A percentile compares a stretch with the other conserved stretches of the same genome.
Conservation (phyloP, 495 filamentous ascomycete genomes). For the Tuber magnatum region DNA sequence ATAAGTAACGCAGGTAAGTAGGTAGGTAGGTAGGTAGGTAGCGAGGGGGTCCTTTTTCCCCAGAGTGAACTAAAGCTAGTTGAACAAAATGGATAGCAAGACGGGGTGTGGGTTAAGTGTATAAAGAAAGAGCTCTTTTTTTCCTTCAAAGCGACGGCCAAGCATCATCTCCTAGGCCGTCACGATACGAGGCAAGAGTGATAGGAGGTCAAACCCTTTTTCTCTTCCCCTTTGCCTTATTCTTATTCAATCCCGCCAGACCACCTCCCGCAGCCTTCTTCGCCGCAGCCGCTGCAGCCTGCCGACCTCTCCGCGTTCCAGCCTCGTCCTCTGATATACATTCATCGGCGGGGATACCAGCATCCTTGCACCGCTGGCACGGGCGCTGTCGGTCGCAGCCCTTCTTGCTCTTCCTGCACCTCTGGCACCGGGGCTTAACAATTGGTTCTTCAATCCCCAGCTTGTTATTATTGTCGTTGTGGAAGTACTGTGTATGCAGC, state of each 20-base stretch:
- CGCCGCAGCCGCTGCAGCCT: slow-evolving; percentile 47
- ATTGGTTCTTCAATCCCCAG: slow-evolving; percentile 81
- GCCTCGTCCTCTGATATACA: slow-evolving; percentile 96
- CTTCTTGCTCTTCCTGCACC: slow-evolving; percentile 98
- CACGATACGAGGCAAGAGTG: background rate
- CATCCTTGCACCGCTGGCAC: slow-evolving; percentile 90
- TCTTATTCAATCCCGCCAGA: slow-evolving; percentile 23
- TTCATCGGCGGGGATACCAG: slow-evolving; percentile 80
- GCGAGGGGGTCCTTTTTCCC: background rate
- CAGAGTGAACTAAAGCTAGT: background rate
- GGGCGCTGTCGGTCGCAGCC: slow-evolving; percentile 94
- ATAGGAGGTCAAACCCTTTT: slow-evolving; percentile 25
- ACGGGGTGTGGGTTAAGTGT: background rate
- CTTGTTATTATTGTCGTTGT: slow-evolving; percentile 52
- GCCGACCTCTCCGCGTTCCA: slow-evolving; percentile 92
- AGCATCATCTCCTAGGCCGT: background rate
- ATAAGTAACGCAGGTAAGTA: background rate
- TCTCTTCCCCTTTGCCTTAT: slow-evolving; percentile 33
- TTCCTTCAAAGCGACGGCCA: background rate
- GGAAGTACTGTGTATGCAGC: slow-evolving; percentile 1
- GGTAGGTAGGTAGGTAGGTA: background rate
- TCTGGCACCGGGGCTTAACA: slow-evolving; percentile 90
- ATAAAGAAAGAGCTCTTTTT: background rate
- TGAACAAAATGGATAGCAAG: background rate
- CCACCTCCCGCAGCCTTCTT: slow-evolving; percentile 30